A percentile compares a stretch with the other conserved stretches of the same genome.
Evolutionary conservation across 139 green algal genomes (phyloP).

Genomic region (Micractinium conductrix): DNA sequence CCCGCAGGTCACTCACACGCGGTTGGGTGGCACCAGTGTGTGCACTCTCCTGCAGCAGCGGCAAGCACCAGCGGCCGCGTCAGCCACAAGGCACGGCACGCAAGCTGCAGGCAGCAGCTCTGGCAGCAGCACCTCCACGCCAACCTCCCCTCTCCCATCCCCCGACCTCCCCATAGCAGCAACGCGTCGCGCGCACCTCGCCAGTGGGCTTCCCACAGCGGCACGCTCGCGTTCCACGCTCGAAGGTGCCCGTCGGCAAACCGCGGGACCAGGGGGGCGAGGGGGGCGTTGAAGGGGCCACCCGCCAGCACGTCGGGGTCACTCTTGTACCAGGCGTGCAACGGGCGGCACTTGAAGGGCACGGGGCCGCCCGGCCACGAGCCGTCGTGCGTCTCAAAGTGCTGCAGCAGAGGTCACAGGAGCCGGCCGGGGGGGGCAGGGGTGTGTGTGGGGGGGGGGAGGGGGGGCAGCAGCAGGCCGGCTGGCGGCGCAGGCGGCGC

Average conservation of each 20-base stretch:
- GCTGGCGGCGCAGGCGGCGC: too few species aligned
- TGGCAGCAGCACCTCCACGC: too few species aligned
- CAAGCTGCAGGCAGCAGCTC: too few species aligned
- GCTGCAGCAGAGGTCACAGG: neutral
- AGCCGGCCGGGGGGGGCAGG: too few species aligned
- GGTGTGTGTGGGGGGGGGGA: too few species aligned
- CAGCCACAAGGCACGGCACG: too few species aligned
- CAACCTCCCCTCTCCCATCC: too few species aligned
- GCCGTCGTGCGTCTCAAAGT: neutral
- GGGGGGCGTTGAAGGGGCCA: slow-evolving; percentile 7
- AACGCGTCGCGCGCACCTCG: slow-evolving; percentile 6
- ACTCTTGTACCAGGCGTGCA: neutral
- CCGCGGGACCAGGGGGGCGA: neutral
- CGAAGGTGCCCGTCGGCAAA: slow-evolving; percentile 33
- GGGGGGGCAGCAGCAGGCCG: too few species aligned
- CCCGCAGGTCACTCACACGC: too few species aligned
- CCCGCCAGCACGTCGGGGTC: neutral
- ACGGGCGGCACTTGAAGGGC: neutral
- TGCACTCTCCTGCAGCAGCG: too few species aligned
- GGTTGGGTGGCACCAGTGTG: slow-evolving; percentile 39
- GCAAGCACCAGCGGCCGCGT: neutral
- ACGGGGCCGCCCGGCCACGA: neutral
- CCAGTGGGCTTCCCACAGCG: slow-evolving; percentile 36
- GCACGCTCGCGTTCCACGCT: slow-evolving; percentile 25
- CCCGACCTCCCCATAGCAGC: too few species aligned